These are phyloP conservation scores for Neostapfia colusana DNA, from an alignment of 176 grass and related monocot species.

Conservation along the genomic window DNA sequence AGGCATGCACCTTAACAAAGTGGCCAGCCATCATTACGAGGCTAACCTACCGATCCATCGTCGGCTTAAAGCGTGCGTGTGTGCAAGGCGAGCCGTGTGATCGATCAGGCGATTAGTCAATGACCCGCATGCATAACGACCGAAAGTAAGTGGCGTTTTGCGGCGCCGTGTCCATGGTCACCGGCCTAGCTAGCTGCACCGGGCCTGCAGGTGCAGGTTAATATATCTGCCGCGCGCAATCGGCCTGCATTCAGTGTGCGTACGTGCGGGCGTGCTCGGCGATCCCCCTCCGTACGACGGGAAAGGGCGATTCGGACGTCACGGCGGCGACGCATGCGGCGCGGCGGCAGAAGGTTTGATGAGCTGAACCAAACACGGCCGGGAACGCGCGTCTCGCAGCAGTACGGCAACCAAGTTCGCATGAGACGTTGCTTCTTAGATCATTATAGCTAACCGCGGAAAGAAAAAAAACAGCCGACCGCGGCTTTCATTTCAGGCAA, in stretches of 20 bases:
- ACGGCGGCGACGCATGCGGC: background rate
- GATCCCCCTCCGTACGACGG: background rate
- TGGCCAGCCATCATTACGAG: slow-evolving; percentile 4
- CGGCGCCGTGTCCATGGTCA: slow-evolving; percentile 9
- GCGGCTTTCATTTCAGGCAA: too few species aligned
- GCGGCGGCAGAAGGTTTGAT: background rate
- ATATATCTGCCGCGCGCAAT: background rate
- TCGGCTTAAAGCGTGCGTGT: background rate
- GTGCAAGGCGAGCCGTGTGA: background rate
- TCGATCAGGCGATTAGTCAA: slow-evolving; percentile 31
- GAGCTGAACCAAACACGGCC: background rate
- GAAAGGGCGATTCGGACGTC: background rate
- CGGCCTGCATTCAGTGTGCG: background rate
- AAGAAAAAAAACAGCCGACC: too few species aligned
- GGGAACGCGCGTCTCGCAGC: background rate
- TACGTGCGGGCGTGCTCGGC: background rate
- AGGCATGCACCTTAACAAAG: background rate
- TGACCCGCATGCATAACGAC: background rate
- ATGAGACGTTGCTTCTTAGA: background rate
- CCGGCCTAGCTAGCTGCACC: background rate
- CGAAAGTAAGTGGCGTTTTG: slow-evolving; percentile 17
- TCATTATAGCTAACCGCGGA: too few species aligned
- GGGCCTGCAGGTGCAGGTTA: background rate
- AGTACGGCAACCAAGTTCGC: background rate
- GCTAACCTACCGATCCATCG: slow-evolving; percentile 2